Conservation (phyloP, 2,329 filamentous ascomycete genomes). For the Hypomyces perniciosus region DNA sequence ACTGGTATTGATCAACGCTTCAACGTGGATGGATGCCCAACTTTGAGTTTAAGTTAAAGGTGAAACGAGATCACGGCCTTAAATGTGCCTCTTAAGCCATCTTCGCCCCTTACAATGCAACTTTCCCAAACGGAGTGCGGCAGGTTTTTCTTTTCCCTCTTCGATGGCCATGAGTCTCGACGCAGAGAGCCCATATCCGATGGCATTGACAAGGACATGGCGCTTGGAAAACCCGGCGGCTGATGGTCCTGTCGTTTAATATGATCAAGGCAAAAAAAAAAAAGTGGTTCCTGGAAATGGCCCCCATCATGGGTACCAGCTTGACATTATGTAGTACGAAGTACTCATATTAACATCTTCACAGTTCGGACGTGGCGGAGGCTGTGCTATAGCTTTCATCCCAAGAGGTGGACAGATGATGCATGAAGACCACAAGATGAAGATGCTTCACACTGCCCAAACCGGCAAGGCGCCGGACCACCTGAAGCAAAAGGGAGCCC, state of each 20-base stretch:
- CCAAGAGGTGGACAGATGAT: neutral
- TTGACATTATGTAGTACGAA: neutral
- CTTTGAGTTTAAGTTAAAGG: no score
- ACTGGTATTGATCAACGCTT: no score
- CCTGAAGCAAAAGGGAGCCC: slow-evolving; percentile 7
- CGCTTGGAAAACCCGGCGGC: no score
- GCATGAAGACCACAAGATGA: neutral
- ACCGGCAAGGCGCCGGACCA: slow-evolving; percentile 3
- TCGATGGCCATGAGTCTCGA: no score
- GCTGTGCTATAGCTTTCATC: neutral
- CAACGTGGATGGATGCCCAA: no score
- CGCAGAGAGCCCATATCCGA: no score
- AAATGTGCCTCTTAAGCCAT: no score
- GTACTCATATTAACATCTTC: neutral
- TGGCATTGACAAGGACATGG: no score
- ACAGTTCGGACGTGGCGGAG: neutral
- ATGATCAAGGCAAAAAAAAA: neutral
- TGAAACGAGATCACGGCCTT: no score
- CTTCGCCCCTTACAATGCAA: no score
- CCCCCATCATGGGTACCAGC: neutral
- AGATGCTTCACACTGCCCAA: neutral
- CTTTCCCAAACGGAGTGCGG: no score
- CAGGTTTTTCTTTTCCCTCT: no score
- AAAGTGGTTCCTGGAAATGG: neutral
- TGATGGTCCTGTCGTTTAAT: neutral